Evolutionary conservation across 805 yeast genomes (phyloP).

Genomic region (Lachancea lanzarotensis): DNA sequence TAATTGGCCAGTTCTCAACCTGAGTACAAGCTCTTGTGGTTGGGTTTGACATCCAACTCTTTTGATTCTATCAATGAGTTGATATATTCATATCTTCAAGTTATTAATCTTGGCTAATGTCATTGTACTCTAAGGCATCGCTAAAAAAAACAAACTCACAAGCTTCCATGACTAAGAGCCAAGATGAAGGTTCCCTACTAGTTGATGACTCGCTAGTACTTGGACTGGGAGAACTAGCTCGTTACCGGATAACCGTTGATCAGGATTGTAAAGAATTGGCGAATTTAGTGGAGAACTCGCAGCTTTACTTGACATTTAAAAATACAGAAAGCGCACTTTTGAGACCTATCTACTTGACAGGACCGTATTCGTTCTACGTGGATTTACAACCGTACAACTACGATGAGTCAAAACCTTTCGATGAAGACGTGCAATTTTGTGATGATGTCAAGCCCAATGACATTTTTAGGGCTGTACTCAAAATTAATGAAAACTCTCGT

Average conservation of each 20-base stretch:
- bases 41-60: neutral
- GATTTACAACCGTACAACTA: conserved; percentile 71
- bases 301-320: conserved; percentile 45
- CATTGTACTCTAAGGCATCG: too few relatives aligned
- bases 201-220: conserved; percentile 18
- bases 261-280: conserved; percentile 11
- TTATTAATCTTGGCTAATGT: too few relatives aligned
- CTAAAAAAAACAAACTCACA: neutral
- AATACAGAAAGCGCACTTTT: conserved; percentile 67
- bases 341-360: conserved; percentile 79
- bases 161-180: conserved; percentile 1
- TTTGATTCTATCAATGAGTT: neutral
- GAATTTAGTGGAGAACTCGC: conserved; percentile 6
- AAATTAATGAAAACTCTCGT: conserved; percentile 38
- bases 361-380: conserved; percentile 81
- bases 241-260: conserved; percentile 23
- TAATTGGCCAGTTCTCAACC: neutral
- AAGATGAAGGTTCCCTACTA: conserved; percentile 14
- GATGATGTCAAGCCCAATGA: conserved; percentile 67
- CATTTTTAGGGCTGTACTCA: conserved; percentile 50
- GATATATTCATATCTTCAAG: neutral
- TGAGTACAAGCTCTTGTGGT: neutral
- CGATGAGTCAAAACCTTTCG: conserved; percentile 40
- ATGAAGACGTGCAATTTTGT: conserved; percentile 39
- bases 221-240: conserved; percentile 27